Base-by-base conservation (phyloP, 2,329 filamentous ascomycete genomes). In the Aspergillus calidoustus region DNA sequence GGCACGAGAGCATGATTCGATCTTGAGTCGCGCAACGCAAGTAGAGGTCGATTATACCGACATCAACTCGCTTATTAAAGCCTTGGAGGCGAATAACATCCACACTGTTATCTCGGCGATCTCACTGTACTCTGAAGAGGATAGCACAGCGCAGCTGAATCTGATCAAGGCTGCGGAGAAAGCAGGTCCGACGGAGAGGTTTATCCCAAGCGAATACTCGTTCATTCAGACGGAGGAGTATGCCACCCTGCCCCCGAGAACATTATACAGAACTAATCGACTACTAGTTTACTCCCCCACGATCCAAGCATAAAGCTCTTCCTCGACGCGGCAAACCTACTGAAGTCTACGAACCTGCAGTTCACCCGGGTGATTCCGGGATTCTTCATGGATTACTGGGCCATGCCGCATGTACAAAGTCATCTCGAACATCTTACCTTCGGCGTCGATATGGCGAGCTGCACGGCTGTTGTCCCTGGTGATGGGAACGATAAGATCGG, bases 381-480 rank as follows among this genome's bases (percentile, higher is more conserved):
- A 3, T 80, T 76, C 60, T 82, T 83, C 65, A 72, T 82, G 65
- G 81, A 83, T 63, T 82, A 81, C 66, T 83, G 71, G 68, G 79
- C 76, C 38, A 71, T 74, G 57, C 79, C 79, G 2, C 61, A 70
- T 11, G 64, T 78, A 47, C 70, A 73, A 59, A 78, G 76, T 2
- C 69, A 82, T 65, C 65, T 84, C 56, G 59, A 71, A 2, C 77
- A 76, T 2, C 72, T 75, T 53, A 71, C 77, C 0, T 76, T 82
- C 15, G 76, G 79, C 3, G 62, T 85, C 22, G 81, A 85, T 65
- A 76, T 84, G 9, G 59, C 68, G 3, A 74, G 76, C 61, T 78
- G 80, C 13, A 71, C 71, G 3, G 84, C 84, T 1, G 81, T 78
- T 11, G 80, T 85, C 22, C 83, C 84, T 0, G 83, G 82, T 0